phyloP scores from a whole-genome alignment of 2,329 filamentous ascomycete genomes.

The Hortaea werneckii region DNA sequence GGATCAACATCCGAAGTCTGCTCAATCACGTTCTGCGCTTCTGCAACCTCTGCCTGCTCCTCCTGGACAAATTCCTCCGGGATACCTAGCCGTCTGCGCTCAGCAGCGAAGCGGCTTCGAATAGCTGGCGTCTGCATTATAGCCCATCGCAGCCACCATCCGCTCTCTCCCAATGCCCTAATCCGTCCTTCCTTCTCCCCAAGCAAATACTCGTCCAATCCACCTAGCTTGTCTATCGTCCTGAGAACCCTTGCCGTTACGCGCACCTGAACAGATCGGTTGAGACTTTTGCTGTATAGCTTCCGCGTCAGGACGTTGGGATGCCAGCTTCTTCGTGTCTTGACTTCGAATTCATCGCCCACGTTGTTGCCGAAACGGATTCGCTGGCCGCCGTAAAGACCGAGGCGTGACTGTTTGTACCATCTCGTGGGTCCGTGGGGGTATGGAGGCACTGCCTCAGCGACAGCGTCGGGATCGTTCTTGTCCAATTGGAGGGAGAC shows the following conservation, averaged over 20 bases:
- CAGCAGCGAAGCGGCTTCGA: constrained; percentile 52
- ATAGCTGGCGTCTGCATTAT: constrained; percentile 70
- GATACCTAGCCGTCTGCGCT: constrained; percentile 59
- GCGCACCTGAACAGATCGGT: constrained; percentile 54
- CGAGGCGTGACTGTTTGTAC: constrained; percentile 69
- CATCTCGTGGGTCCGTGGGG: constrained; percentile 59
- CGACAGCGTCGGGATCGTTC: constrained; percentile 21
- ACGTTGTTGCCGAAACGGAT: constrained; percentile 76
- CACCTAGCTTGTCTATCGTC: constrained; percentile 70
- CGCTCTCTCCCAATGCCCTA: constrained; percentile 77
- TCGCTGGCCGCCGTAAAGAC: constrained; percentile 46
- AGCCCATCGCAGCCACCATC: constrained; percentile 83
- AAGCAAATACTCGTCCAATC: constrained; percentile 83
- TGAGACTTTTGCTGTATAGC: constrained; percentile 55
- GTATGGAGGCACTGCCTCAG: constrained; percentile 42
- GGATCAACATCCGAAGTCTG: constrained; percentile 7
- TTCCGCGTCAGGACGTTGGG: constrained; percentile 61
- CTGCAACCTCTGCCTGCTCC: constrained; percentile 7
- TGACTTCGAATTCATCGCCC: constrained; percentile 55
- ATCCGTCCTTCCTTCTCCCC: constrained; percentile 68
- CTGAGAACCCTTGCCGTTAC: constrained; percentile 57
- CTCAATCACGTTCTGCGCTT: constrained; percentile 5
- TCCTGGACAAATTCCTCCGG: constrained; percentile 24
- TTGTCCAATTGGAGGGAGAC: constrained; percentile 21
- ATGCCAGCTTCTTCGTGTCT: constrained; percentile 62